Base-by-base conservation (phyloP, 2,329 filamentous ascomycete genomes). In the Talaromyces sp. region DNA sequence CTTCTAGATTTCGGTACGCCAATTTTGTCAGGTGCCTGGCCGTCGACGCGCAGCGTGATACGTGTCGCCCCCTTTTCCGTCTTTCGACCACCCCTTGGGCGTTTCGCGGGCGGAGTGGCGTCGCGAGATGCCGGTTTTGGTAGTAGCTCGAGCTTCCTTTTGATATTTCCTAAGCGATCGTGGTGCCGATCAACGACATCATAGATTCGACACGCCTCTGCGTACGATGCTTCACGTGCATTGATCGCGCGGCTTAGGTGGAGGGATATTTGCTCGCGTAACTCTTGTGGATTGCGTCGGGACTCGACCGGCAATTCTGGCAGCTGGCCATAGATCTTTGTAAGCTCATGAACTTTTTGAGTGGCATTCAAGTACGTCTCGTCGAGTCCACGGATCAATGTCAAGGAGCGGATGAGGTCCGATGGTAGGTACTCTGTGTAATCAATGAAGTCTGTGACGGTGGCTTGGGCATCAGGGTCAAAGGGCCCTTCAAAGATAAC, bases 381-480 rank as follows among this genome's bases (percentile, higher is more conserved):
- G 59, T 78, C 77, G 54, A 79, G 70, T 58, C 74, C 74, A 62
- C 78, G 77, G 65, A 87, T 85, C 58, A 87, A 76, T 53, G 81
- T 84, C 56, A 87, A 73, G 62, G 84, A 86, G 65, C 84, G 84
- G 59, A 81, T 78, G 22, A 87, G 75, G 68, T 87, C 84, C 9
- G 84, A 83, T 35, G 84, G 84, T 58, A 86, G 84, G 76, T 85
- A 86, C 72, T 87, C 84, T 62, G 84, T 87, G 72, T 87, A 87
- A 70, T 86, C 84, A 59, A 86, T 81, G 70, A 84, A 87, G 70
- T 87, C 84, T 63, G 83, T 85, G 46, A 87, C 81, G 25, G 84
- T 86, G 35, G 83, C 82, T 67, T 86, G 83, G 58, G 84, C 82
- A 66, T 87, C 84, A 35, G 84, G 84, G 67, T 87, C 84, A 56